A percentile compares a stretch with the other conserved stretches of the same genome.
Conservation (phyloP, 805 yeast species). For the Sugiyamaella valdiviana region DNA sequence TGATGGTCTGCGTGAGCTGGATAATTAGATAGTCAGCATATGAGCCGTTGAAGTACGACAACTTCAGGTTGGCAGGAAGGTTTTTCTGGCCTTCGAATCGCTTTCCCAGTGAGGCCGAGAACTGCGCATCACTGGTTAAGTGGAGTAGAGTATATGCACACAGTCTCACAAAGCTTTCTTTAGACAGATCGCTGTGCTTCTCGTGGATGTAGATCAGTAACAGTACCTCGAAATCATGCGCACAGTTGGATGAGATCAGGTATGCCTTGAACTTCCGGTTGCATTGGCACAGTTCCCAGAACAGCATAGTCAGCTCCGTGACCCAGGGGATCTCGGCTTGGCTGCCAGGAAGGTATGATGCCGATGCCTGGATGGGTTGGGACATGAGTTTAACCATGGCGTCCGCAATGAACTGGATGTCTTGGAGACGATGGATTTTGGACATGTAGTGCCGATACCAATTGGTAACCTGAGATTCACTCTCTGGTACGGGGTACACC, state of each 20-base stretch:
- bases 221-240: constrained; percentile 48
- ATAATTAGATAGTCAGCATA: constrained; percentile 30
- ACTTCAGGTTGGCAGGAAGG: constrained; percentile 25
- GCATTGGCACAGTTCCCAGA: constrained; percentile 75
- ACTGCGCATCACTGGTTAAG: constrained; percentile 26
- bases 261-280: constrained; percentile 41
- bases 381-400: constrained; percentile 28
- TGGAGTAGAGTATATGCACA: constrained; percentile 29
- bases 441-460: constrained; percentile 30
- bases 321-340: constrained; percentile 37
- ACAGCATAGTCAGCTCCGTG: constrained; percentile 51
- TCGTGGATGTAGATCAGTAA: constrained; percentile 53
- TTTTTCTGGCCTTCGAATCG: constrained; percentile 25
- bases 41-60: constrained; percentile 23
- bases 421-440: constrained; percentile 30
- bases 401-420: constrained; percentile 31
- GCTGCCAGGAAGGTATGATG: constrained; percentile 28
- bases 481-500: constrained; percentile 54
- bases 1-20: constrained; percentile 15
- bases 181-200: constrained; percentile 33
- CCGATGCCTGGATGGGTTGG: constrained; percentile 35
- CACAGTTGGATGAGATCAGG: constrained; percentile 40
- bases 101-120: constrained; percentile 20
- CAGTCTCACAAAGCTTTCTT: constrained; percentile 27
- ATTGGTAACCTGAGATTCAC: constrained; percentile 19